Base-by-base conservation (phyloP, 2,329 filamentous ascomycete genomes). In the Phyllosticta capitalensis region DNA sequence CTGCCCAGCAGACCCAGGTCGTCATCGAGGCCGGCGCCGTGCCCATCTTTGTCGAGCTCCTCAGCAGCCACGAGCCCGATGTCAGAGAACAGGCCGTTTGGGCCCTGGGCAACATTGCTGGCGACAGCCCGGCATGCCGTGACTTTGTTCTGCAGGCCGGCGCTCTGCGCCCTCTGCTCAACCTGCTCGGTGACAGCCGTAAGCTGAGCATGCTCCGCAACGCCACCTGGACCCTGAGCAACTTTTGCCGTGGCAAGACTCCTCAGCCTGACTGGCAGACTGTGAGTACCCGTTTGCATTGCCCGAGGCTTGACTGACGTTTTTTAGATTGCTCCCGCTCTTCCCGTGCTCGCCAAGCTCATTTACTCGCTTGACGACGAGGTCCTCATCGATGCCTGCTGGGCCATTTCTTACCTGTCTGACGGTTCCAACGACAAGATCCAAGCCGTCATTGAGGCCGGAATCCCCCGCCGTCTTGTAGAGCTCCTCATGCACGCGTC, bases 351-450 rank as follows among this genome's bases (percentile, higher is more conserved):
- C 62, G 85, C 94, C 66, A 99, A 99, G 81, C 86, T 99, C 38
- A 92, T 99, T 63, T 99, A 99, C 78, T 97, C 94, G 64, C 84
- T 99, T 60, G 94, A 99, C 71, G 94, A 99, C 67, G 94, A 99
- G 75, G 94, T 99, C 61, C 80, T 99, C 62, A 99, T 99, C 69
- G 94, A 99, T 75, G 94, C 94, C 61, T 99, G 94, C 85, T 99
- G 94, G 94, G 94, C 94, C 63, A 97, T 99, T 70, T 97, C 92
- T 0, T 99, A 99, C 72, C 85, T 99, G 20, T 97, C 94, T 2
- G 94, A 99, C 75, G 94, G 94, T 51, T 90, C 92, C 68, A 99
- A 99, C 74, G 94, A 99, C 72, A 99, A 99, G 81, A 99, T 99
- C 65, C 94, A 99, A 77, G 92, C 94, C 53, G 94, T 99, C 59